A percentile compares a stretch with the other conserved stretches of the same genome.
These are phyloP conservation scores for Annulohypoxylon nitens DNA, from an alignment of 495 filamentous ascomycete genomes.

Conservation along the genomic window DNA sequence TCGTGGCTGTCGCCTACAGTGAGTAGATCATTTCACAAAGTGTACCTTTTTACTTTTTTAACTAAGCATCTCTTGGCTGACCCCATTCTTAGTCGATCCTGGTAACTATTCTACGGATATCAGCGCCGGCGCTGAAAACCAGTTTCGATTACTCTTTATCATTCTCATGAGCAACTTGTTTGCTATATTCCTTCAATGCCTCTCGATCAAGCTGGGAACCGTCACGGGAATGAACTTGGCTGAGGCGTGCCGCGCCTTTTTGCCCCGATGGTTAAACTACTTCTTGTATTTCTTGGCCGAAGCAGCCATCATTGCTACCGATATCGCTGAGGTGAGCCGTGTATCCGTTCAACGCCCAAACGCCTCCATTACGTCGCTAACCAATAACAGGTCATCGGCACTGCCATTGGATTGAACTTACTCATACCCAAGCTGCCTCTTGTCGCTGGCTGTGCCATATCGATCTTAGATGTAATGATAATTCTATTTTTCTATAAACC, in stretches of 20 bases:
- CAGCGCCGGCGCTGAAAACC: conserved; percentile 74
- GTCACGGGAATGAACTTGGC: conserved; percentile 87
- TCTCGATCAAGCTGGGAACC: conserved; percentile 87
- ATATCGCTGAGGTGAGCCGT: conserved; percentile 78
- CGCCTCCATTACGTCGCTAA: conserved; percentile 3
- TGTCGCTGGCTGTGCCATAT: conserved; percentile 88
- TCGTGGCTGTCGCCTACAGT: conserved; percentile 79
- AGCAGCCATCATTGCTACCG: conserved; percentile 86
- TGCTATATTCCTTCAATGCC: conserved; percentile 83
- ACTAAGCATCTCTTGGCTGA: conserved; percentile 16
- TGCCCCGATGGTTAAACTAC: conserved; percentile 82
- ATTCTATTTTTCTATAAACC: conserved; percentile 90
- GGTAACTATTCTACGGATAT: conserved; percentile 91
- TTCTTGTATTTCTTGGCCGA: conserved; percentile 81
- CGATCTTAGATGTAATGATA: conserved; percentile 84
- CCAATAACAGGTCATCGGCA: conserved; percentile 79
- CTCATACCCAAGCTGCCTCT: conserved; percentile 81
- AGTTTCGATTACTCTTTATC: conserved; percentile 80
- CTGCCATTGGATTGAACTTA: conserved; percentile 90
- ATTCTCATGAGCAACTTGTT: conserved; percentile 86
- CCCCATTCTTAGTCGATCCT: conserved; percentile 73
- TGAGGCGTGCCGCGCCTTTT: conserved; percentile 79
- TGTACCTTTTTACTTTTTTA: too few relatives aligned
- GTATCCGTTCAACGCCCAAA: background rate
- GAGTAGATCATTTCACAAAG: conserved; percentile 37